Evolutionary conservation across 345 rosid species (phyloP).

Genomic region (Pelargonium nanum): DNA sequence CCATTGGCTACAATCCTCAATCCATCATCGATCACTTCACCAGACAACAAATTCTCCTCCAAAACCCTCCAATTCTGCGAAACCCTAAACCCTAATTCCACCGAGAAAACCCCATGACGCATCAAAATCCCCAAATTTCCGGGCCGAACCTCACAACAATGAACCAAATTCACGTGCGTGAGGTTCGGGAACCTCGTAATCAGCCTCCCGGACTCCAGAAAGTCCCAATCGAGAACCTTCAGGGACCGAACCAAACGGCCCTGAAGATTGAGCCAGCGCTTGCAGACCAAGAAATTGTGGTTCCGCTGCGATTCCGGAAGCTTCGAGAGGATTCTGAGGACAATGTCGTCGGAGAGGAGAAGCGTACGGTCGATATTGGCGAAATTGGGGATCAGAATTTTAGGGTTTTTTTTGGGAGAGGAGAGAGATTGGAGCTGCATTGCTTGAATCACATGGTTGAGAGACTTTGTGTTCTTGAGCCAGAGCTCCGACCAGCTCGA

Average conservation of each 20-base stretch:
- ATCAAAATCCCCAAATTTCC: conserved; percentile 44
- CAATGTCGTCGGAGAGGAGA: conserved; percentile 56
- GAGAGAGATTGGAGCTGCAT: conserved; percentile 47
- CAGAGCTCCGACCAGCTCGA: conserved; percentile 15
- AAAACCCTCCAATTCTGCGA: conserved; percentile 25
- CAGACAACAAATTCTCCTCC: conserved; percentile 50
- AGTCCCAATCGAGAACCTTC: conserved; percentile 59
- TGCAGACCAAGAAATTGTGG: conserved; percentile 58
- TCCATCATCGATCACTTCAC: conserved; percentile 54
- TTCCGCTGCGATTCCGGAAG: conserved; percentile 46
- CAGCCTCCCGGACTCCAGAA: conserved; percentile 56
- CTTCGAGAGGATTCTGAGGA: conserved; percentile 50
- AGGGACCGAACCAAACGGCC: conserved; percentile 58
- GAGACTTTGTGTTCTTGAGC: conserved; percentile 22
- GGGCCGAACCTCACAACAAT: conserved; percentile 39
- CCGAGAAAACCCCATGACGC: conserved; percentile 19
- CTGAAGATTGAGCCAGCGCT: conserved; percentile 72
- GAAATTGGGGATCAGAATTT: conserved; percentile 40
- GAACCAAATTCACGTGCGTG: conserved; percentile 43
- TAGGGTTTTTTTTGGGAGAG: conserved; percentile 26
- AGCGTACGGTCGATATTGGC: conserved; percentile 50
- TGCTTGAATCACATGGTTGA: conserved; percentile 43
- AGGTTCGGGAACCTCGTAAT: conserved; percentile 62
- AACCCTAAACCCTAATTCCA: conserved; percentile 34
- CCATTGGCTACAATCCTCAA: conserved; percentile 38